A percentile compares a stretch with the other conserved stretches of the same genome.
Conservation (phyloP, 2,329 filamentous ascomycete genomes). For the Eurotiales sp. region DNA sequence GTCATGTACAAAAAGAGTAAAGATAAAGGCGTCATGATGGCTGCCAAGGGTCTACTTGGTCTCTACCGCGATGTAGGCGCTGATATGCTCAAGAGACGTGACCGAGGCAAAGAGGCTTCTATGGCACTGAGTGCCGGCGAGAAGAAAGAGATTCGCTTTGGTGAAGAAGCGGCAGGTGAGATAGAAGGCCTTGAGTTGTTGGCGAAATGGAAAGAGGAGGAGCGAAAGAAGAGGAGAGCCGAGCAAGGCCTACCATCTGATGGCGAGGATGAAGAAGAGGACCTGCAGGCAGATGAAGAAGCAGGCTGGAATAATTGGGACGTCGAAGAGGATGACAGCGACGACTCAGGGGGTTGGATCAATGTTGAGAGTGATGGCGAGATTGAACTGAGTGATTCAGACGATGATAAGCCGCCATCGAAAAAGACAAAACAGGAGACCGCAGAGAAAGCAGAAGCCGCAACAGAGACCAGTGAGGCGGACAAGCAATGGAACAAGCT, state of each 20-base stretch:
- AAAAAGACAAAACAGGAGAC: conserved; percentile 61
- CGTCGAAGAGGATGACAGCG: conserved; percentile 57
- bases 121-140: conserved; percentile 75
- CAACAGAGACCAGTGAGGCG: conserved; percentile 45
- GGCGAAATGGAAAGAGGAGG: conserved; percentile 90
- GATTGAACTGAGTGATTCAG: conserved; percentile 68
- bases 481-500: conserved; percentile 51
- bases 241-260: conserved; percentile 65
- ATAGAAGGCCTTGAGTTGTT: conserved; percentile 92
- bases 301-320: conserved; percentile 58
- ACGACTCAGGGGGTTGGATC: conserved; percentile 87
- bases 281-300: conserved; percentile 58
- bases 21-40: conserved; percentile 99
- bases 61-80: conserved; percentile 89
- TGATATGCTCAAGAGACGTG: conserved; percentile 81
- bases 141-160: conserved; percentile 73
- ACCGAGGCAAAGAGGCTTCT: conserved; percentile 85
- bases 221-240: conserved; percentile 67
- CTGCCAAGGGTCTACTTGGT: conserved; percentile 83
- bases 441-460: conserved; percentile 29
- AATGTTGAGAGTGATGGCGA: conserved; percentile 79
- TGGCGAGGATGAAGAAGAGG: conserved; percentile 57
- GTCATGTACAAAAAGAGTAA: conserved; percentile 96
- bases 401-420: conserved; percentile 65
- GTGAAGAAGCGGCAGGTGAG: conserved; percentile 72